Conservation (phyloP, 129 eudicot species). For the Arctium minus region DNA sequence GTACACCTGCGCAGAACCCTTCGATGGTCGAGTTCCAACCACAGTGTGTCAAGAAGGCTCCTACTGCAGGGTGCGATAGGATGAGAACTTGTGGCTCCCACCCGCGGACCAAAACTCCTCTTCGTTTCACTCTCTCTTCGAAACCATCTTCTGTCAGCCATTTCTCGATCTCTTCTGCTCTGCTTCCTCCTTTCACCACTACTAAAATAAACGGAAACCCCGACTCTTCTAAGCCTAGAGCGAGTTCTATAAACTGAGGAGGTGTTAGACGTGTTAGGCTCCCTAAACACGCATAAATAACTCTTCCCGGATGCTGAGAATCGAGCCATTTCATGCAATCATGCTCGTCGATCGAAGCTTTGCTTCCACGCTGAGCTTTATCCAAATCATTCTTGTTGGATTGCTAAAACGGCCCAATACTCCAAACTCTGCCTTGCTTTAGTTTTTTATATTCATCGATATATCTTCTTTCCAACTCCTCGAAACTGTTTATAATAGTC, state of each 20-base stretch:
- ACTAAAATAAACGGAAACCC: slow-evolving; percentile 23
- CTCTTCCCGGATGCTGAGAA: slow-evolving; percentile 21
- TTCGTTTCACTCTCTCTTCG: slow-evolving; percentile 25
- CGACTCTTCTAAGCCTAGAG: slow-evolving; percentile 33
- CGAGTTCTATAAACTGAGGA: slow-evolving; percentile 31
- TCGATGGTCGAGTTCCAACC: slow-evolving; percentile 53
- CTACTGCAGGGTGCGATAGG: slow-evolving; percentile 33
- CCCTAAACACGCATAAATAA: slow-evolving; percentile 47
- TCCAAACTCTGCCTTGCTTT: slow-evolving; percentile 43
- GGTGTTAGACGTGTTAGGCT: slow-evolving; percentile 32
- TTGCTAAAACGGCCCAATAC: slow-evolving; percentile 49
- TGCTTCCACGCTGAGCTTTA: slow-evolving; percentile 42
- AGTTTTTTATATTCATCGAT: slow-evolving; percentile 26
- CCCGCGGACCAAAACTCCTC: slow-evolving; percentile 32
- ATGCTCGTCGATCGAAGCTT: slow-evolving; percentile 1
- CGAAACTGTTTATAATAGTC: slow-evolving; percentile 40
- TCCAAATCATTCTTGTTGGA: slow-evolving; percentile 40
- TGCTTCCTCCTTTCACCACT: slow-evolving; percentile 24
- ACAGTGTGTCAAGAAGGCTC: slow-evolving; percentile 47
- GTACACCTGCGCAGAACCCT: slow-evolving; percentile 40
- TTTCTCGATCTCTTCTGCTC: slow-evolving; percentile 26
- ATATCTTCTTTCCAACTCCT: slow-evolving; percentile 44
- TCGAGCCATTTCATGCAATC: slow-evolving; percentile 44
- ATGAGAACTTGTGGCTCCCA: slow-evolving; percentile 51
- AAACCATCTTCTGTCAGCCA: slow-evolving; percentile 25